These are phyloP conservation scores for Lyophyllum semitale DNA, from an alignment of 768 basidiomycete species.

Conservation along the genomic window DNA sequence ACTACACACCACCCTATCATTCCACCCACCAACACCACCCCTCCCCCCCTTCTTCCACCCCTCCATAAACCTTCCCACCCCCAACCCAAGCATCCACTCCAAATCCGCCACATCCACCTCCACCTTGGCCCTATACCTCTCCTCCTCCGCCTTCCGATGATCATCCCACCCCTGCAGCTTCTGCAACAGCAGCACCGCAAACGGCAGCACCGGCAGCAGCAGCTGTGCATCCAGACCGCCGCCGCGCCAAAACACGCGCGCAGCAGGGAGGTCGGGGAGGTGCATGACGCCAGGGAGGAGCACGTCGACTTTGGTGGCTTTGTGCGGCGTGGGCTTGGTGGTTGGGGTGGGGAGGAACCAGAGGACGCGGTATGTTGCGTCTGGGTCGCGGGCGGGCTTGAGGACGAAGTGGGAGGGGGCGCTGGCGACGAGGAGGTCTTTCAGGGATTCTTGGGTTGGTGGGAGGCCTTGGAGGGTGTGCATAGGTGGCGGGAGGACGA, in stretches of 20 bases:
- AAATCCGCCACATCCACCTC: conserved; percentile 15
- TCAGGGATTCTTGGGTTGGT: conserved; percentile 14
- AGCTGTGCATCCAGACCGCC: neutral
- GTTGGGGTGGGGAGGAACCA: conserved; percentile 16
- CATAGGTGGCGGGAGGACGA: conserved; percentile 11
- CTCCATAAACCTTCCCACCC: neutral
- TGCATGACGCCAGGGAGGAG: conserved; percentile 20
- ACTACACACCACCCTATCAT: conserved; percentile 8
- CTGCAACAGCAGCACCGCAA: conserved; percentile 16
- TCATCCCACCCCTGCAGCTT: conserved; percentile 24
- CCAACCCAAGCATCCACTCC: conserved; percentile 5
- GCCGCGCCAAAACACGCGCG: conserved; percentile 1
- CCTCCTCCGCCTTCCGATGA: conserved; percentile 16
- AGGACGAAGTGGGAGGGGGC: conserved; percentile 9
- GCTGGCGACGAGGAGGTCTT: conserved; percentile 9
- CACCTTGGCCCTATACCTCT: conserved; percentile 13
- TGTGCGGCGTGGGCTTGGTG: conserved; percentile 5
- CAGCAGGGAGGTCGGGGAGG: conserved; percentile 11
- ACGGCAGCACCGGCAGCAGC: conserved; percentile 15
- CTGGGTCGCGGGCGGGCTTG: conserved; percentile 11
- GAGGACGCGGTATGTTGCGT: conserved; percentile 15
- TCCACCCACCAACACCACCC: conserved; percentile 1
- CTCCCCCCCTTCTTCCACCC: neutral
- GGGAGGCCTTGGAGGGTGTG: neutral
- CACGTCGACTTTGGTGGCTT: conserved; percentile 13